A percentile compares a stretch with the other conserved stretches of the same genome.
Conservation (phyloP, 208 protist genomes). For the Wallacemonas rigidus region DNA sequence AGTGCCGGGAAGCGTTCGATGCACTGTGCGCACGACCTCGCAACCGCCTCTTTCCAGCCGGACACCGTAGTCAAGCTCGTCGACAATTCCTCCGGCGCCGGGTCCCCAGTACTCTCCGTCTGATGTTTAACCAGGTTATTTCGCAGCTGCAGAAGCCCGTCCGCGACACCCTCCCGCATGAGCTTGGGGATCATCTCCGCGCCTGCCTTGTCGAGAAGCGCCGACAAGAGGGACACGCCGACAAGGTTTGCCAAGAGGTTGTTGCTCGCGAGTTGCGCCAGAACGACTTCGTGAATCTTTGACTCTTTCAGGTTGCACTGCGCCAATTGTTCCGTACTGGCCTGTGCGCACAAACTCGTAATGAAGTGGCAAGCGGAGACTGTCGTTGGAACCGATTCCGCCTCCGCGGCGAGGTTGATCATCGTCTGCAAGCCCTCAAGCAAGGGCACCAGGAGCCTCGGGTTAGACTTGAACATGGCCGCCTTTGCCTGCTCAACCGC, state of each 20-base stretch:
- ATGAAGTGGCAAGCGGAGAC: slow-evolving; percentile 57
- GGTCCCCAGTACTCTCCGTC: background rate
- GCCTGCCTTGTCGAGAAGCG: slow-evolving; percentile 72
- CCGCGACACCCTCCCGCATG: slow-evolving; percentile 81
- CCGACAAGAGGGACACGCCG: slow-evolving; percentile 54
- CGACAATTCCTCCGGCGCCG: background rate
- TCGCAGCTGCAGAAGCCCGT: slow-evolving; percentile 47
- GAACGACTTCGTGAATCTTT: slow-evolving; percentile 58
- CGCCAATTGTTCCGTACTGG: slow-evolving; percentile 25
- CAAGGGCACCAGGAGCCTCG: slow-evolving; percentile 50
- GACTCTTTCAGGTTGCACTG: slow-evolving; percentile 25
- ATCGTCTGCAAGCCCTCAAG: slow-evolving; percentile 61
- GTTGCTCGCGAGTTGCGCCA: slow-evolving; percentile 37
- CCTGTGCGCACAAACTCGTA: slow-evolving; percentile 24
- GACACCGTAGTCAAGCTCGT: background rate
- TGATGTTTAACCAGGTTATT: background rate
- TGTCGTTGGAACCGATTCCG: slow-evolving; percentile 54
- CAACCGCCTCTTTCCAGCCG: slow-evolving; percentile 9
- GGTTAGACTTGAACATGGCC: slow-evolving; percentile 43
- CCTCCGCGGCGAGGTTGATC: slow-evolving; percentile 55
- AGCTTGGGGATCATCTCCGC: slow-evolving; percentile 67
- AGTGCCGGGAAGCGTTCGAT: slow-evolving; percentile 29
- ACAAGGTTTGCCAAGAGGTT: slow-evolving; percentile 51
- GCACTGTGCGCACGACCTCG: background rate
- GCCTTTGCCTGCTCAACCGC: slow-evolving; percentile 32